Evolutionary conservation across 176 grass and related monocot species (phyloP), one percentile per base, ranked within the genome.

Genomic region (Oryza meyeriana): DNA sequence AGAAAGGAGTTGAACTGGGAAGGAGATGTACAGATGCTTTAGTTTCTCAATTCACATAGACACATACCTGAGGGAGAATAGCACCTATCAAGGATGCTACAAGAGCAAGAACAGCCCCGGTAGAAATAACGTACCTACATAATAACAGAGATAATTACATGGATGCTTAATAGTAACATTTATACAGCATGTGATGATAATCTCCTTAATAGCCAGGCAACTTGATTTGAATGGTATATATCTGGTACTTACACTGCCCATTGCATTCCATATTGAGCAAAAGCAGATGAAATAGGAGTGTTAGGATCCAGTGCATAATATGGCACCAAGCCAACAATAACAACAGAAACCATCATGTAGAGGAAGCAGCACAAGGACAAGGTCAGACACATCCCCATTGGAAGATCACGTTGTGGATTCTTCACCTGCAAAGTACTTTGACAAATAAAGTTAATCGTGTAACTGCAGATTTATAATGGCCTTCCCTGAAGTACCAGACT

Each of bases 321-420:
- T 25, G 92, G 95, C 47, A 94, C 95, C 71, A 94, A 67, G 50
- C 95, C 90, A 42, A 98, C 95, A 62, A 94, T 85, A 34, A 98
- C 86, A 81, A 64, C 57, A 35, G 95, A 98, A 40, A 98, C 88
- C 92, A 94, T 87, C 95, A 98, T 94, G 72, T 98, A 98, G 47
- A 98, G 80, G 61, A 94, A 85, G 81, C 90, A 98, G 84, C 95
- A 94, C 25, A 93, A 26, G 20, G 84, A 89, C 45, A 98, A 34
- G 52, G 90, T 82, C 81, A 88, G 77, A 44, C 70, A 84, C 79
- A 98, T 98, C 22, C 88, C 92, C 77, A 72, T 45, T 58, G 92
- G 95, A 86, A 98, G 90, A 91, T 98, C 95, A 22, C 86, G 87
- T 61, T 93, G 90, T 44, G 90, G 95, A 86, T 98, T 92, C 76